Evolutionary conservation across 352 stramenopile genomes (phyloP), one percentile per base, ranked within the genome.

Genomic region (Pythium monospermum): DNA sequence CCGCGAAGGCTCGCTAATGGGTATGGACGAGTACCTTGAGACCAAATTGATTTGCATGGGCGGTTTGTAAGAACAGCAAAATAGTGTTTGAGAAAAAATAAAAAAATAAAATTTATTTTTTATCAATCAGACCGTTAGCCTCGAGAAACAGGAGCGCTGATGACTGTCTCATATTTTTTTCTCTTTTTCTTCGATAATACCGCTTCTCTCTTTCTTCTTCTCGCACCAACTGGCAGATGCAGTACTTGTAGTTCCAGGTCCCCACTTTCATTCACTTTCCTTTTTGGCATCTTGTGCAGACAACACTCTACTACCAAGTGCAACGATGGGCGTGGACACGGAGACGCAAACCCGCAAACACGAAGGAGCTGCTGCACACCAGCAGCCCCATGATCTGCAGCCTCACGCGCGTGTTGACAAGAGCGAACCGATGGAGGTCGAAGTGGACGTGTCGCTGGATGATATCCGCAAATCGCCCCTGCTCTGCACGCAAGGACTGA

Each of bases 11-110:
- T 91, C 82, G 23, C 74, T 76, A 23, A 62, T 90, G 44, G 95
- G 95, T 0, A 60, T 98, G 18, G 87, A 96, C 36, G 95, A 99
- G 68, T 99, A 98, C 73, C 66, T 96, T 46, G 95, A 99, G 67
- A 97, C 89, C 18, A 99, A 99, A 69, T 97, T 98, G 69, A 75
- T 99, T 33, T 79, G 64, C 58, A 69, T 97, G 49, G 82, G 82
- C 25, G 80, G 82, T 12, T 62, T 92, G 43, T 59, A 83, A 41
- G n/a, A n/a, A n/a, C n/a, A n/a, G n/a, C n/a, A n/a, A n/a, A n/a
- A n/a, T n/a, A n/a, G n/a, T n/a, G n/a, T n/a, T n/a, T n/a, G n/a
- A n/a, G n/a, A n/a, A n/a, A n/a, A n/a, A n/a, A n/a, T n/a, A n/a
- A n/a, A n/a, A n/a, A n/a, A n/a, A n/a, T n/a, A n/a, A n/a, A n/a